phyloP scores from a whole-genome alignment of 306 rosid genomes.

The Acacia crassicarpa region DNA sequence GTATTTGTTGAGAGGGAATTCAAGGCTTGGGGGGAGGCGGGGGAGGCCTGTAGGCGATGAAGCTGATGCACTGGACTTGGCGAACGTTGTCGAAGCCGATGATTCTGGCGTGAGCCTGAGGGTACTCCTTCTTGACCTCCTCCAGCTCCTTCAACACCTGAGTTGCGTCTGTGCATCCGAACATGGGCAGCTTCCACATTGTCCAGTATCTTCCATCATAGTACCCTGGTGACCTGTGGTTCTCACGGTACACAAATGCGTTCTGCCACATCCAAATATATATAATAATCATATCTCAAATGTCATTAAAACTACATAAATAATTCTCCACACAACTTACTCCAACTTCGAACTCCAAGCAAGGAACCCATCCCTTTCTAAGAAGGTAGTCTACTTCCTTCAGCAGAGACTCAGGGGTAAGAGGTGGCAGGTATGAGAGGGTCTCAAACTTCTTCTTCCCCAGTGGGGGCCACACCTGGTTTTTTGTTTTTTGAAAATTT shows the following conservation, averaged over 20 bases:
- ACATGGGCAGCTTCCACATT: slow-evolving; percentile 98
- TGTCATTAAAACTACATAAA: too few relatives aligned
- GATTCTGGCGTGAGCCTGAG: slow-evolving; percentile 51
- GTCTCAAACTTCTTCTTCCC: slow-evolving; percentile 80
- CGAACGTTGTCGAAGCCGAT: slow-evolving; percentile 85
- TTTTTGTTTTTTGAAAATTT: not conserved
- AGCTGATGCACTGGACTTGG: slow-evolving; percentile 85
- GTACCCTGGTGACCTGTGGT: slow-evolving; percentile 72
- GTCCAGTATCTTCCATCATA: slow-evolving; percentile 91
- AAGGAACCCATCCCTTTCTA: slow-evolving; percentile 61
- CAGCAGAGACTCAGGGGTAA: not conserved
- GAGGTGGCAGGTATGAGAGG: slow-evolving; percentile 74
- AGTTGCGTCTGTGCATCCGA: slow-evolving; percentile 56
- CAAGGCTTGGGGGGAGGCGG: too few relatives aligned
- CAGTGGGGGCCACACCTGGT: slow-evolving; percentile 80
- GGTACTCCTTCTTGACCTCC: slow-evolving; percentile 51
- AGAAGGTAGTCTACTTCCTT: slow-evolving; percentile 73
- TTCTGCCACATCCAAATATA: slow-evolving; percentile 24
- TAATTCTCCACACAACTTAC: slow-evolving; percentile 28
- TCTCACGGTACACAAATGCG: slow-evolving; percentile 54
- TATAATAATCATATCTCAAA: too few relatives aligned
- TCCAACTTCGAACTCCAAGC: slow-evolving; percentile 68
- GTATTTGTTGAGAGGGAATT: too few relatives aligned
- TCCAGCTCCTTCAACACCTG: slow-evolving; percentile 59
- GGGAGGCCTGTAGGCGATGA: slow-evolving; percentile 75